Evolutionary conservation across 495 filamentous ascomycete genomes (phyloP), one percentile per base, ranked within the genome.

Genomic region (Trichoderma virens): DNA sequence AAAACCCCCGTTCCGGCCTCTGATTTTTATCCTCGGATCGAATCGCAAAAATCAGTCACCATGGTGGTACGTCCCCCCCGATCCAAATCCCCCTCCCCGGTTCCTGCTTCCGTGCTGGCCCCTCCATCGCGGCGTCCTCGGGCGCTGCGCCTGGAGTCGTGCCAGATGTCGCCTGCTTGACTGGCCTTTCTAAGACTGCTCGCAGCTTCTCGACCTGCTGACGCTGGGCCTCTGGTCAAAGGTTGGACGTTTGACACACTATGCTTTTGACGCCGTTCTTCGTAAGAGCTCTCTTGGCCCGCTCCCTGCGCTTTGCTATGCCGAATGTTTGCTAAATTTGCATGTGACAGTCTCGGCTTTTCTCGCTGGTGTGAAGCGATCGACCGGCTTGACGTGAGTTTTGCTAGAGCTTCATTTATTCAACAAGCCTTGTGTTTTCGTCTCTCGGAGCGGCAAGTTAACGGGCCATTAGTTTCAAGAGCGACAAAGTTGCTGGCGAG

Each of bases 351-450:
- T 98, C 76, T 98, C 94, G 56, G 89, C 94, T 64, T 92, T 97
- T 72, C 89, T 98, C 54, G 94, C 94, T 23, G 94, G 94, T 69
- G 90, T 98, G 79, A 92, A 94, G 76, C 91, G 94, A 59, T 96
- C 92, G 63, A 98, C 94, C 43, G 94, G 94, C 71, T 82, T 98
- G 73, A 96, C 94, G 94, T 98, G 93, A 82, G 89, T 87, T 30
- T 51, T 28, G 30, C 35, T 20, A 23, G 23, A n/a, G 27, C 25
- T n/a, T 59, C 18, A 43, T 43, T 4, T 2, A 25, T 47, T 23
- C 0, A 47, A 23, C 20, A 20, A n/a, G n/a, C n/a, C 59, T 23
- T n/a, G n/a, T n/a, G n/a, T n/a, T n/a, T n/a, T n/a, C 14, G 28
- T 62, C 70, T 71, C 34, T 30, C 54, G 45, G 14, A n/a, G 4